Percentiles rank a stretch among this genome's conserved stretches.
Conservation (phyloP, 208 protist genomes). For the Porcisia hertigi region DNA sequence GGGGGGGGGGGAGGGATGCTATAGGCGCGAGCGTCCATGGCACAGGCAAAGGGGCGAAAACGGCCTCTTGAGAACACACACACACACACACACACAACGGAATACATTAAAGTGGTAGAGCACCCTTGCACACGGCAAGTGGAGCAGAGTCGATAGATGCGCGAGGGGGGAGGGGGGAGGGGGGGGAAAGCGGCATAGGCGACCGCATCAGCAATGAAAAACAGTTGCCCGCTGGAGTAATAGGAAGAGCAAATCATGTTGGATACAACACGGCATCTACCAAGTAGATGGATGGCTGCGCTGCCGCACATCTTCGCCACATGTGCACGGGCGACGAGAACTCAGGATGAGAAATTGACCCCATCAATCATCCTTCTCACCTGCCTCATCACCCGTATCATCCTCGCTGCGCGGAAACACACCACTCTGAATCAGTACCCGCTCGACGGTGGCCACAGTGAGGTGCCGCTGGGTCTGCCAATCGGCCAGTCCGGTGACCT, state of each 20-base stretch:
- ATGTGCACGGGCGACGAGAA: background rate
- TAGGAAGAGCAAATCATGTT: background rate
- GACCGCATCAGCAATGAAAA: too few relatives aligned
- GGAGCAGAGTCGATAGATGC: background rate
- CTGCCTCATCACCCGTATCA: background rate
- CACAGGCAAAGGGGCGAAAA: background rate
- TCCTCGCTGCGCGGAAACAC: conserved; percentile 48
- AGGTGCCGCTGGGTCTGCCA: conserved; percentile 54
- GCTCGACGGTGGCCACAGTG: conserved; percentile 54
- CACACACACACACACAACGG: background rate
- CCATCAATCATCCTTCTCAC: background rate
- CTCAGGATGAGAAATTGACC: background rate
- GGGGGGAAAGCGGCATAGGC: background rate
- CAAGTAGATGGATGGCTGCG: background rate
- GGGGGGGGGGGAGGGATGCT: too few relatives aligned
- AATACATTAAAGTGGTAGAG: background rate
- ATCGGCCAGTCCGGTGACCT: conserved; percentile 63
- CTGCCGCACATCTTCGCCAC: too few relatives aligned
- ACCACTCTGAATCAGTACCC: conserved; percentile 39
- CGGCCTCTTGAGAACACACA: background rate
- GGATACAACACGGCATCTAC: background rate
- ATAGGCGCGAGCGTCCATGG: background rate
- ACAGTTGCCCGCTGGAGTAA: too few relatives aligned
- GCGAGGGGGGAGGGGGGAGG: background rate
- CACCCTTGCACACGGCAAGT: background rate